Percentiles rank a stretch among this genome's conserved stretches.
phyloP scores from a whole-genome alignment of 2,329 filamentous ascomycete species.

The Coniella lustricola region DNA sequence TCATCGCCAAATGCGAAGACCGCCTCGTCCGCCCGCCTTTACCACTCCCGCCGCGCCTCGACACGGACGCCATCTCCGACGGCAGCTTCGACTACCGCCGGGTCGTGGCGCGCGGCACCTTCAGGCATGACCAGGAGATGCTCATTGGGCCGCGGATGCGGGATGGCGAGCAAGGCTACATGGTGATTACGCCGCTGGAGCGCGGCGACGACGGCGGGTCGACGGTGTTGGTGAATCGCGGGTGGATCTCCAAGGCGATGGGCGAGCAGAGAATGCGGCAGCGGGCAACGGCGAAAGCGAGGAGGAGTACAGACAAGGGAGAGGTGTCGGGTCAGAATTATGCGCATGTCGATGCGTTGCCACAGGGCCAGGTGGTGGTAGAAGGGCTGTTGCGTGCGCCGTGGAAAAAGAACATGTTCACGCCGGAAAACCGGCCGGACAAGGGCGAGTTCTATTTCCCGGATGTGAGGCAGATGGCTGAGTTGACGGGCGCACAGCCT shows the following conservation, averaged over 20 bases:
- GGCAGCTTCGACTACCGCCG: slow-evolving; percentile 87
- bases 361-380: slow-evolving; percentile 64
- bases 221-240: slow-evolving; percentile 80
- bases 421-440: slow-evolving; percentile 79
- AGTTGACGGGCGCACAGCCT: slow-evolving; percentile 70
- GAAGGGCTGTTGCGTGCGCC: slow-evolving; percentile 82
- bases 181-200: slow-evolving; percentile 88
- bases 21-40: slow-evolving; percentile 78
- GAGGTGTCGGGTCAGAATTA: no score
- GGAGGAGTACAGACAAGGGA: no score
- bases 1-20: slow-evolving; percentile 89
- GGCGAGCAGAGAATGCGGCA: slow-evolving; percentile 57
- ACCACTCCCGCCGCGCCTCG: slow-evolving; percentile 75
- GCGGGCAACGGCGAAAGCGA: slow-evolving; percentile 28
- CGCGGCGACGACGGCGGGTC: slow-evolving; percentile 43
- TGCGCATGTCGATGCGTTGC: slow-evolving; percentile 44
- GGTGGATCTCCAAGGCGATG: slow-evolving; percentile 81
- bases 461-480: slow-evolving; percentile 87
- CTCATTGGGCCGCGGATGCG: slow-evolving; percentile 82
- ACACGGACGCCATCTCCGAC: slow-evolving; percentile 60
- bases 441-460: slow-evolving; percentile 90
- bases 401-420: slow-evolving; percentile 98
- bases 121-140: slow-evolving; percentile 92
- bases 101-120: slow-evolving; percentile 65
- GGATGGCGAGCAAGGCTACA: slow-evolving; percentile 83